Evolutionary conservation across 2,329 filamentous ascomycete species (phyloP), one percentile per base, ranked within the genome.

Genomic region (Aspergillus sclerotialis): DNA sequence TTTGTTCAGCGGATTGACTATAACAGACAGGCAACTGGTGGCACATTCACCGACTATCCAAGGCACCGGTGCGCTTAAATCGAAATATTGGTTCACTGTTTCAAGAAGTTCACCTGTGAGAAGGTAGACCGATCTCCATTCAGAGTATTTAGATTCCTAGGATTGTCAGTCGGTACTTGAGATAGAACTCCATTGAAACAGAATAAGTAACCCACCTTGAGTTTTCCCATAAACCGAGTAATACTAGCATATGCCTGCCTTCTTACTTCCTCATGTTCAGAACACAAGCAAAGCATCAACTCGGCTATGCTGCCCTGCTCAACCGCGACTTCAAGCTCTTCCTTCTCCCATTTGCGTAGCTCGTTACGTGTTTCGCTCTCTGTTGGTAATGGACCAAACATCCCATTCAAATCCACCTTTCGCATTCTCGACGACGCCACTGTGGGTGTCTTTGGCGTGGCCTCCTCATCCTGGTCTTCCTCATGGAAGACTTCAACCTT

Each of bases 61-160:
- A 0, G 88, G 82, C 3, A 93, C 67, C 1, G 82, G 73, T 3
- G 64, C 64, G 6, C 66, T 61, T 28, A 76, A 65, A 30, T 82
- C 71, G 23, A 67, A 23, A 23, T 23, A 55, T 6, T 65, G 55
- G 36, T 70, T 72, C 9, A 76, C 75, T 0, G 89, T 92, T 58
- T 95, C 88, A 10, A 80, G 71, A 5, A 93, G 59, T 59, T 94
- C 89, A 37, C 79, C 84, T 2, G 92, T 70, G 4, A 95, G 72
- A 7, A 94, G 70, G 68, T 84, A 89, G 4, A 89, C 65, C 40
- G 89, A 82, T 24, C 85, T 78, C 51, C 80, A 82, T 50, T 93
- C 86, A 29, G 80, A 73, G 48, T 88, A 80, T 1, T 75, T 72
- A 0, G 84, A 89, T 33, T 77, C 76, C 55, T 80, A 23, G 28